These are phyloP conservation scores for Lactarius vividus DNA, from an alignment of 768 basidiomycete genomes.

Conservation along the genomic window DNA sequence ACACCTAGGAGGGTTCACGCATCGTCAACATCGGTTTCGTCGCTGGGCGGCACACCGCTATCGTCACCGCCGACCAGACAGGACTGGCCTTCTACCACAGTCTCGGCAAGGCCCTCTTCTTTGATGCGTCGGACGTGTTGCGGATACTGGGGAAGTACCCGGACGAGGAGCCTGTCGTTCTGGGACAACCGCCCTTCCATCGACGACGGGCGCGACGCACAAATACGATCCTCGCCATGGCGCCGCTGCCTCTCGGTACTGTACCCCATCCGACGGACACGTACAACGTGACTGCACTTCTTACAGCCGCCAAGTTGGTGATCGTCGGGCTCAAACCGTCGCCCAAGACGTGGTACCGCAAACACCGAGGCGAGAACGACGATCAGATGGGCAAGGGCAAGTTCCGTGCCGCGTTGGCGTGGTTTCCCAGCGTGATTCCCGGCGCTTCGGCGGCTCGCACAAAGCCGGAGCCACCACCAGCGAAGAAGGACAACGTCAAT, in stretches of 20 bases:
- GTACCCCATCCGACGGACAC: constrained; percentile 70
- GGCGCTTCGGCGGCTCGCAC: constrained; percentile 20
- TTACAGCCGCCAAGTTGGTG: constrained; percentile 89
- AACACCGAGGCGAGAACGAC: constrained; percentile 52
- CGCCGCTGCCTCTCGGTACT: constrained; percentile 78
- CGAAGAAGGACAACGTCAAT: constrained; percentile 31
- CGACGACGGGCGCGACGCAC: constrained; percentile 50
- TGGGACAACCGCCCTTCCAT: constrained; percentile 35
- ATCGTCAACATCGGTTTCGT: constrained; percentile 86
- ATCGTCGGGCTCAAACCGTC: constrained; percentile 90
- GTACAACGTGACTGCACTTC: constrained; percentile 77
- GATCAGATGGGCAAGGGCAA: constrained; percentile 41
- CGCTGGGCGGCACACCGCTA: constrained; percentile 87
- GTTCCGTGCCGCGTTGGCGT: constrained; percentile 68
- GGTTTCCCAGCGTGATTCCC: constrained; percentile 67
- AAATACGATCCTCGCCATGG: constrained; percentile 71
- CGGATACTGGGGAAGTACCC: constrained; percentile 93
- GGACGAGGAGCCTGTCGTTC: constrained; percentile 39
- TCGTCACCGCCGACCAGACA: constrained; percentile 85
- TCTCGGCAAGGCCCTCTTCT: constrained; percentile 89
- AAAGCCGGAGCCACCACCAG: constrained; percentile 14
- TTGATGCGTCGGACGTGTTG: constrained; percentile 91
- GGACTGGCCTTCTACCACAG: constrained; percentile 96
- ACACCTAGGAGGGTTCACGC: constrained; percentile 72
- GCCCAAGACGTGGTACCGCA: constrained; percentile 90